Evolutionary conservation across 2,329 filamentous ascomycete genomes (phyloP).

Genomic region (Rosellinia necatrix): DNA sequence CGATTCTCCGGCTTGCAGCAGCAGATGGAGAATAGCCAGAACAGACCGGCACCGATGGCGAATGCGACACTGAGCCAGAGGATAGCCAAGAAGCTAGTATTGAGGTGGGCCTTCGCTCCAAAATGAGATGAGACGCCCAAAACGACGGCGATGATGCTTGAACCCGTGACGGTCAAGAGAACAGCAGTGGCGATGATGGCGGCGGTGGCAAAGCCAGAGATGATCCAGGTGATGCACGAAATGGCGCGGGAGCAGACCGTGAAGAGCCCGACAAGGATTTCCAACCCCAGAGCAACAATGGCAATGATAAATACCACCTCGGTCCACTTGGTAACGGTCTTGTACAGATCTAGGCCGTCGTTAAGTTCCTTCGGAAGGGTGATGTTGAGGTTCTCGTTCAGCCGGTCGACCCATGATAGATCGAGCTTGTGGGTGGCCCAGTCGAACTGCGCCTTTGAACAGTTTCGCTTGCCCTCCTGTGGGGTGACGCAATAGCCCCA

Average conservation of each 20-base stretch:
- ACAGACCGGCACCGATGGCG: slow-evolving; percentile 74
- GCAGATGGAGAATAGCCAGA: slow-evolving; percentile 92
- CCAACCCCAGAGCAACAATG: slow-evolving; percentile 68
- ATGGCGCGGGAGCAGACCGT: slow-evolving; percentile 82
- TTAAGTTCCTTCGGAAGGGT: slow-evolving; percentile 70
- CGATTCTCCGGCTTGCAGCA: slow-evolving; percentile 75
- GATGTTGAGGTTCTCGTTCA: slow-evolving; percentile 58
- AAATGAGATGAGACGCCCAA: slow-evolving; percentile 71
- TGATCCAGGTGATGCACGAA: slow-evolving; percentile 79
- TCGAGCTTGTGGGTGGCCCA: slow-evolving; percentile 78
- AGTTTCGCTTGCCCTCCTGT: slow-evolving; percentile 62
- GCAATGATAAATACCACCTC: slow-evolving; percentile 79
- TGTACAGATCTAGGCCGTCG: slow-evolving; percentile 73
- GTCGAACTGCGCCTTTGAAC: slow-evolving; percentile 72
- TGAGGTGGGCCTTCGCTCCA: slow-evolving; percentile 69
- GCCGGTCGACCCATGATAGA: slow-evolving; percentile 43
- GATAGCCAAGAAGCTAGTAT: slow-evolving; percentile 69
- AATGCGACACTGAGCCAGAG: slow-evolving; percentile 84
- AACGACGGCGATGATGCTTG: slow-evolving; percentile 70
- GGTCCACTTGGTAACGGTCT: slow-evolving; percentile 78
- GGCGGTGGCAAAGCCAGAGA: slow-evolving; percentile 65
- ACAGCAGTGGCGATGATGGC: slow-evolving; percentile 66
- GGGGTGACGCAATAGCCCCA: slow-evolving; percentile 83
- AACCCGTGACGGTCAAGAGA: slow-evolving; percentile 75
- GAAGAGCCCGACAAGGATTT: slow-evolving; percentile 79